Percentiles rank a stretch among this genome's conserved stretches.
Evolutionary conservation across 1,139 yeast species (phyloP).

Genomic region (Scheffersomyces lignicola): DNA sequence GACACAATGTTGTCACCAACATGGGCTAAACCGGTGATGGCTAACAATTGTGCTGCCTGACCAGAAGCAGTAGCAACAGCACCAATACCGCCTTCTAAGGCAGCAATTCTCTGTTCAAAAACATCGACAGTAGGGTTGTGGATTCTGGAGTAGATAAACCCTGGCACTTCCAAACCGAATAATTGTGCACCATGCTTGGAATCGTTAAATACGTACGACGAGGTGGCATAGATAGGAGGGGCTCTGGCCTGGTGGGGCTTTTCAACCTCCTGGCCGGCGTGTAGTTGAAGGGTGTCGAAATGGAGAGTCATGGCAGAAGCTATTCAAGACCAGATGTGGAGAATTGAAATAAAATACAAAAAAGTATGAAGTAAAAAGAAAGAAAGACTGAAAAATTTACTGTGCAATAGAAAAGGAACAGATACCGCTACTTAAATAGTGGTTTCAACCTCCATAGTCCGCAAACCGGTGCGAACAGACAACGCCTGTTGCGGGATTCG

Average conservation of each 20-base stretch:
- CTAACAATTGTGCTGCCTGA: slow-evolving; percentile 90
- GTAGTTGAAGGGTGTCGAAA: slow-evolving; percentile 90
- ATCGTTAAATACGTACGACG: slow-evolving; percentile 82
- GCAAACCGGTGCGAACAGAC: too few species aligned
- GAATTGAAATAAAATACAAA: not conserved
- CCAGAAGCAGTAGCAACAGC: slow-evolving; percentile 93
- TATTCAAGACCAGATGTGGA: not conserved
- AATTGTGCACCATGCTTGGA: slow-evolving; percentile 91
- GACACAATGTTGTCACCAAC: slow-evolving; percentile 87
- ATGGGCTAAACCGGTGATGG: slow-evolving; percentile 81
- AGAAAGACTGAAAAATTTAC: not conserved
- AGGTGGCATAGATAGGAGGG: slow-evolving; percentile 86
- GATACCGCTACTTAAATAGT: too few species aligned
- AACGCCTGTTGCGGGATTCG: too few species aligned
- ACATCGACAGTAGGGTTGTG: slow-evolving; percentile 92
- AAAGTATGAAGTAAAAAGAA: not conserved
- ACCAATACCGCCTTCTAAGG: slow-evolving; percentile 88
- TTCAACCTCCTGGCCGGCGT: slow-evolving; percentile 80
- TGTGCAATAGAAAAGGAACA: too few species aligned
- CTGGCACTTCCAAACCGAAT: slow-evolving; percentile 80
- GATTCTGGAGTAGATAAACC: slow-evolving; percentile 84
- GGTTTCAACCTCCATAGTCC: too few species aligned
- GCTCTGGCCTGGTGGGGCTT: slow-evolving; percentile 75
- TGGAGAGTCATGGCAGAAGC: slow-evolving; percentile 40
- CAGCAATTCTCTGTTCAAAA: slow-evolving; percentile 88